Conservation (phyloP, 345 rosid species). For the Turnera subulata region DNA sequence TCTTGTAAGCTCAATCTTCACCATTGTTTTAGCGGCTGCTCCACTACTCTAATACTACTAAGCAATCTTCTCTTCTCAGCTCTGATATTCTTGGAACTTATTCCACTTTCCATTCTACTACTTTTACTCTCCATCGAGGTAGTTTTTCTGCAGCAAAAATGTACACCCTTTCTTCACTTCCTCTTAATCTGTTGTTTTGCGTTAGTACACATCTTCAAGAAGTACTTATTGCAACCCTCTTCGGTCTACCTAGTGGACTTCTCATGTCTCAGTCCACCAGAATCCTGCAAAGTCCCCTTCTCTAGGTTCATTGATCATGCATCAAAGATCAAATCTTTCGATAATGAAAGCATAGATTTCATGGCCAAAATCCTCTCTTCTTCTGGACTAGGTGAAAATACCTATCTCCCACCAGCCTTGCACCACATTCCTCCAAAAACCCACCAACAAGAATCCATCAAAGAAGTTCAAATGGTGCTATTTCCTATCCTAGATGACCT, state of each 20-base stretch:
- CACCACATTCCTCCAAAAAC: constrained; percentile 50
- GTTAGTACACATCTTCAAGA: too few relatives aligned
- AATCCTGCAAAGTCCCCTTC: constrained; percentile 34
- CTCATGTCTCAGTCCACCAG: constrained; percentile 47
- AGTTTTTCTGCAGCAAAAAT: too few relatives aligned
- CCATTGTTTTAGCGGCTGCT: too few relatives aligned
- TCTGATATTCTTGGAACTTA: too few relatives aligned
- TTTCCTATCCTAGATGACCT: constrained; percentile 46
- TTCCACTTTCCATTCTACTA: too few relatives aligned
- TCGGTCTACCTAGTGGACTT: constrained; percentile 47
- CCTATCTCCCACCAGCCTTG: constrained; percentile 53
- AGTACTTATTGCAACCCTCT: too few relatives aligned
- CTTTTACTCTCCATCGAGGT: too few relatives aligned
- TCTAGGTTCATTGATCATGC: constrained; percentile 38
- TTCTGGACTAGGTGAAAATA: constrained; percentile 44
- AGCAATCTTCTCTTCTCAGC: too few relatives aligned
- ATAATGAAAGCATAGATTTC: constrained; percentile 40
- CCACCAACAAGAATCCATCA: constrained; percentile 30
- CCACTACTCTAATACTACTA: too few relatives aligned
- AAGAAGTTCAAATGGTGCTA: constrained; percentile 47
- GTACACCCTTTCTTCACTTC: too few relatives aligned
- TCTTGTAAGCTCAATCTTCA: too few relatives aligned
- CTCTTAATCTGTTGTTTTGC: too few relatives aligned
- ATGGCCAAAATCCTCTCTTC: constrained; percentile 49
- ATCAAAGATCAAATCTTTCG: constrained; percentile 32